Conservation (phyloP, 208 protist genomes). For the Phytomonas francai region DNA sequence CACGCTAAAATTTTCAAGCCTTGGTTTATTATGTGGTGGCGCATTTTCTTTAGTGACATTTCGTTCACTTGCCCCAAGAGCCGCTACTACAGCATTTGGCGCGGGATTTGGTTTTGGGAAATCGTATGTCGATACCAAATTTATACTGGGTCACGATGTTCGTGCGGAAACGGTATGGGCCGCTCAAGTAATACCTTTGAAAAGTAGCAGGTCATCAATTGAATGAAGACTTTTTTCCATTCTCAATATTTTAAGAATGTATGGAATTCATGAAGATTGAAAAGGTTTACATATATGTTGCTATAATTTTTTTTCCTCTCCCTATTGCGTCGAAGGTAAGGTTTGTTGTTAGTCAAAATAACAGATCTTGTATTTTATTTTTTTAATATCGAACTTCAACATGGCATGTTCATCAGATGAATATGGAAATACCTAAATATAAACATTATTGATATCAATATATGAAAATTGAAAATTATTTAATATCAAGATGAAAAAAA, state of each 20-base stretch:
- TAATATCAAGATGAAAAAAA: conserved; percentile 9
- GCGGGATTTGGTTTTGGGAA: conserved; percentile 76
- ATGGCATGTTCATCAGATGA: background rate
- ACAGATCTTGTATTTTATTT: background rate
- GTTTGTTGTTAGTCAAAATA: background rate
- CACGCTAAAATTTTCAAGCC: conserved; percentile 59
- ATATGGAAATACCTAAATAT: conserved; percentile 6
- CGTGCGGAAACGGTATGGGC: conserved; percentile 55
- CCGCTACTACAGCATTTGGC: conserved; percentile 52
- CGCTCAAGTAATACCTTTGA: conserved; percentile 35
- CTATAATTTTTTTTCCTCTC: background rate
- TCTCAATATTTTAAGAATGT: background rate
- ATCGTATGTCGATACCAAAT: conserved; percentile 79
- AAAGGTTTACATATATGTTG: background rate
- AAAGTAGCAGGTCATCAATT: background rate
- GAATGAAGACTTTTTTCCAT: background rate
- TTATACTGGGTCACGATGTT: conserved; percentile 77
- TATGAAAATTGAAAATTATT: conserved; percentile 8
- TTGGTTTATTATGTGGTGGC: conserved; percentile 63
- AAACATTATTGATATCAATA: background rate
- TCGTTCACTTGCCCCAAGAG: conserved; percentile 44
- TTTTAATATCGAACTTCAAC: background rate
- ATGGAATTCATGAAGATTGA: background rate
- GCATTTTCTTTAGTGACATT: conserved; percentile 57
- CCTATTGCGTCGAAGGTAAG: background rate